These are phyloP conservation scores for Smallanthus sonchifolius DNA, from an alignment of 129 eudicot genomes.

Conservation along the genomic window DNA sequence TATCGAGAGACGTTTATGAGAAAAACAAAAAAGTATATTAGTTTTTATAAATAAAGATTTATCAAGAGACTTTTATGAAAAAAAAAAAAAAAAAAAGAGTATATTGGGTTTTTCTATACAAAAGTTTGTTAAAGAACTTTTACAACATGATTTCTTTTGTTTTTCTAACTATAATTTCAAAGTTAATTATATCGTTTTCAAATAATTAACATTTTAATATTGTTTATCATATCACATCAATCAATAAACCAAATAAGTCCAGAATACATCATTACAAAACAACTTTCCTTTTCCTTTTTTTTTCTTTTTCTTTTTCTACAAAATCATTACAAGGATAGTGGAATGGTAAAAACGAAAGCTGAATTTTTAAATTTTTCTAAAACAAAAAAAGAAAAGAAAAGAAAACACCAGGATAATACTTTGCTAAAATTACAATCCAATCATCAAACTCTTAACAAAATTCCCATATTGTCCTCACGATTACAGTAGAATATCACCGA, in stretches of 20 bases:
- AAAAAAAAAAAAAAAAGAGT: too few species aligned
- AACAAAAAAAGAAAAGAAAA: not conserved
- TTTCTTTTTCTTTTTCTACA: constrained; percentile 24
- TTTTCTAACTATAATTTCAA: too few species aligned
- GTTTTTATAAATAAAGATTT: too few species aligned
- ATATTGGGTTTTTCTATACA: too few species aligned
- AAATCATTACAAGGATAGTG: constrained; percentile 33
- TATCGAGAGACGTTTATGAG: too few species aligned
- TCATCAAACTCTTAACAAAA: constrained; percentile 8
- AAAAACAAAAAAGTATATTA: too few species aligned
- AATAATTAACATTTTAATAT: not conserved
- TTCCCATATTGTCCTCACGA: constrained; percentile 23
- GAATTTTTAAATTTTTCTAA: not conserved
- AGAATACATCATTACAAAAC: constrained; percentile 22
- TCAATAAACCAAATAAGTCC: not conserved
- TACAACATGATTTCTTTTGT: too few species aligned
- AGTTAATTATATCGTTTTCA: not conserved
- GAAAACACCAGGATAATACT: not conserved
- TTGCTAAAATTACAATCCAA: constrained; percentile 24
- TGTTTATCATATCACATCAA: not conserved
- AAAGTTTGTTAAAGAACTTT: too few species aligned
- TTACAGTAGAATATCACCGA: not conserved
- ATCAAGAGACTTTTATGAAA: too few species aligned
- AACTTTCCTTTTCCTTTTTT: not conserved
- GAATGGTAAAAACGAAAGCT: constrained; percentile 25